phyloP scores from a whole-genome alignment of 805 yeast genomes.

The Candida boidinii region DNA sequence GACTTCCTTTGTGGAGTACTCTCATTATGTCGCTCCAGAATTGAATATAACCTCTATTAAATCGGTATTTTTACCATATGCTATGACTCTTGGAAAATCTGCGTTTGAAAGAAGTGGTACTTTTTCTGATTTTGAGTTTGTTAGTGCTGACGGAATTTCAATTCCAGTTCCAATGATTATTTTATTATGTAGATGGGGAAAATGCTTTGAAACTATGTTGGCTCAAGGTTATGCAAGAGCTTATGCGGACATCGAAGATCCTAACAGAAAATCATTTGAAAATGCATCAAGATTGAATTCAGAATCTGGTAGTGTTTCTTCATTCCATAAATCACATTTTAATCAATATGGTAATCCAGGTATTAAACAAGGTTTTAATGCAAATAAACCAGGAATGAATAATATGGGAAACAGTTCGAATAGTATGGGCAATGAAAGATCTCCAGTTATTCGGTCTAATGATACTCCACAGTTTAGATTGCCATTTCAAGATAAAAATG shows the following conservation, averaged over 20 bases:
- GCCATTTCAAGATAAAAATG: slow-evolving; percentile 52
- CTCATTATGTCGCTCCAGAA: slow-evolving; percentile 69
- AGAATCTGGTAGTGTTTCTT: not conserved
- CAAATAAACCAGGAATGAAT: too few relatives aligned
- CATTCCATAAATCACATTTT: not conserved
- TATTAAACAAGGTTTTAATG: too few relatives aligned
- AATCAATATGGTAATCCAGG: too few relatives aligned
- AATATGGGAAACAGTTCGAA: too few relatives aligned
- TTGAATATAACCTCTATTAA: slow-evolving; percentile 55
- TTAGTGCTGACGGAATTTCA: slow-evolving; percentile 63
- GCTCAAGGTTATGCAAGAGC: slow-evolving; percentile 60
- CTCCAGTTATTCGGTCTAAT: too few relatives aligned
- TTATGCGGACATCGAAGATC: slow-evolving; percentile 28
- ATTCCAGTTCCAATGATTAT: slow-evolving; percentile 53
- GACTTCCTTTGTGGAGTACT: slow-evolving; percentile 55
- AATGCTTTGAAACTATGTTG: slow-evolving; percentile 52
- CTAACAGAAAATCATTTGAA: too few relatives aligned
- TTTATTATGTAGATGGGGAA: slow-evolving; percentile 71
- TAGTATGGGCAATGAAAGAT: too few relatives aligned
- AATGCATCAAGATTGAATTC: too few relatives aligned
- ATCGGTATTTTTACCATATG: slow-evolving; percentile 68
- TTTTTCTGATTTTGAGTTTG: slow-evolving; percentile 63
- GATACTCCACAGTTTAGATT: slow-evolving; percentile 52
- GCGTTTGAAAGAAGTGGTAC: slow-evolving; percentile 61
- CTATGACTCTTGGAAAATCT: slow-evolving; percentile 69